Base-by-base conservation (phyloP, 805 yeast species). In the Ogataea ramenticola region DNA sequence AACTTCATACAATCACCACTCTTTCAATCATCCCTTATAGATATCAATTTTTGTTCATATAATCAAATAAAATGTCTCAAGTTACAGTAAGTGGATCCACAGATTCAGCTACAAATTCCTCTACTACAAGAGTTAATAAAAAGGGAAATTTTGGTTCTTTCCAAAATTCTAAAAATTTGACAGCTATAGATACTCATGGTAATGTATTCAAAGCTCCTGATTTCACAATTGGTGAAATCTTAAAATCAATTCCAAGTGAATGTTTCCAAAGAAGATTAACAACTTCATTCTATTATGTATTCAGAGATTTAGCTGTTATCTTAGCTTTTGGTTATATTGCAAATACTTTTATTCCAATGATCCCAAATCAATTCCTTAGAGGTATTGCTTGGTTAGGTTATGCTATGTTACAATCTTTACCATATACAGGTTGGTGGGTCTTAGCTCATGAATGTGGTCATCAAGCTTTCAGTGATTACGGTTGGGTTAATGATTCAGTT, bases 401-500 rank as follows among this genome's bases (percentile, higher is more conserved):
- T 57, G 62, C 78, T 17, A 57, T 72, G 43, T 57, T 66, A 38
- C 76, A 77, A 54, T 88, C 91, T 26, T 66, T 86, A 44, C 76
- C 83, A 47, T 80, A 81, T 46, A 81, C 89, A 27, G 95, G 95
- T 39, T 43, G 82, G 40, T 86, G 95, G 95, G 83, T 86, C 41
- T 59, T 86, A 67, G 93, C 95, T 43, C 96, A 86, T 65, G 96
- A 86, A 65, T 86, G 96, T 71, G 96, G 96, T 48, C 96, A 86
- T 63, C 83, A 79, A 54, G 95, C 95, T 20, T 87, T 87, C 64
- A 73, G 83, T 34, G 86, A 82, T 55, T 80, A 79, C 58, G 79
- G 79, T 34, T 64, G 72, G 67, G 79, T 85, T 50, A 86, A 87
- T 64, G 91, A 87, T 64, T 64, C 77, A 34, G 83, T 82, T 38